These are phyloP conservation scores for Backusella westeae DNA, from an alignment of 192 early-diverging fungal species.

Conservation along the genomic window DNA sequence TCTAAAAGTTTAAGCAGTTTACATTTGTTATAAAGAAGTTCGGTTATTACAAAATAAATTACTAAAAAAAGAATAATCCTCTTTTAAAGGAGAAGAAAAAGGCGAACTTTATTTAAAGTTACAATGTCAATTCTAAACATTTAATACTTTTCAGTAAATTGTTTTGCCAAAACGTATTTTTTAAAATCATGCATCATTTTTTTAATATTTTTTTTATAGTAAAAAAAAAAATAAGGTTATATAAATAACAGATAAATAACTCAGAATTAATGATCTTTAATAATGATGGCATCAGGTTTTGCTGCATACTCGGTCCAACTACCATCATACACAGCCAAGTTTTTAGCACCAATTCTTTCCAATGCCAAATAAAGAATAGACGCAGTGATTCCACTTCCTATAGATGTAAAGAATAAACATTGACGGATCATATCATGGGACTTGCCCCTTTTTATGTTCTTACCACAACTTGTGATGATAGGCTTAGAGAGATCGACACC, in stretches of 20 bases:
- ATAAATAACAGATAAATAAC: not conserved
- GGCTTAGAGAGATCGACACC: constrained; percentile 69
- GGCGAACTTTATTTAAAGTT: not conserved
- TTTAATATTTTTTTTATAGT: not conserved
- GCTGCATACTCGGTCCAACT: constrained; percentile 90
- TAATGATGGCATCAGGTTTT: constrained; percentile 64
- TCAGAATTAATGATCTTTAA: constrained; percentile 41
- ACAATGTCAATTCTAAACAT: not conserved
- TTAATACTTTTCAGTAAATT: not conserved
- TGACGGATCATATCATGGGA: not conserved
- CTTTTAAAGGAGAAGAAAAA: not conserved
- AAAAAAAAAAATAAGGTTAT: too few relatives aligned
- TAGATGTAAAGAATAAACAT: not conserved
- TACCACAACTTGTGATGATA: constrained; percentile 80
- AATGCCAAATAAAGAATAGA: constrained; percentile 78
- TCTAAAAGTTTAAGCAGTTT: too few relatives aligned
- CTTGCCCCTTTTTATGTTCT: not conserved
- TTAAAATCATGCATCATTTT: not conserved
- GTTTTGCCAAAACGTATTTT: not conserved
- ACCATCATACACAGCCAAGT: constrained; percentile 83
- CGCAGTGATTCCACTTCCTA: constrained; percentile 80
- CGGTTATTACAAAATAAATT: too few relatives aligned
- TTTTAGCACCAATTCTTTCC: constrained; percentile 61
- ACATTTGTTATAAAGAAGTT: too few relatives aligned
- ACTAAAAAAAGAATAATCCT: too few relatives aligned